Evolutionary conservation across 2,329 filamentous ascomycete species (phyloP), one percentile per base, ranked within the genome.

Genomic region (Paraphaeosphaeria sporulosa): DNA sequence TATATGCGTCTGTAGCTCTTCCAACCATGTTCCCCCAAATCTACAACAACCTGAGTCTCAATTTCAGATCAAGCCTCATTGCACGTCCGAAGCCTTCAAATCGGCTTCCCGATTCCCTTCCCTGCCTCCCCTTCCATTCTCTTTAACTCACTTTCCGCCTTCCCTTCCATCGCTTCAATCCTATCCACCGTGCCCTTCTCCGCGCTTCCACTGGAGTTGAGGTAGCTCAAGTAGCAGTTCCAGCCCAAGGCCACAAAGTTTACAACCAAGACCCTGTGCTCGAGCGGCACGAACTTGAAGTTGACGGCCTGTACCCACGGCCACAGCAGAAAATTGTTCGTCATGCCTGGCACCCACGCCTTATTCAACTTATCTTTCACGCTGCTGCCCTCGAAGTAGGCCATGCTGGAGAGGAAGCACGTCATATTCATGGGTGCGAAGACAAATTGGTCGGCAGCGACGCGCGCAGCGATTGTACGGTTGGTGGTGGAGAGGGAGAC

Each of bases 291-390:
- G 65, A 95, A 86, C 72, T 90, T 90, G 81, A 97, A 97, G 83
- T 97, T 97, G 73, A 90, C 84, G 56, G 90, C 83, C 82, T 97
- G 94, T 58, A 96, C 92, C 68, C 82, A 82, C 3, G 94, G 94
- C 94, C 94, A 97, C 58, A 97, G 79, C 82, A 92, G 86, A 85
- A 92, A 93, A 82, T 97, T 97, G 76, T 92, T 90, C 76, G 85
- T 85, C 72, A 97, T 86, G 34, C 91, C 91, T 13, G 86, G 84
- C 66, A 80, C 78, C 80, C 93, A 97, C 61, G 86, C 90, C 71
- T 85, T 87, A 61, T 86, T 80, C 57, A 95, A 83, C 80, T 94
- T 94, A 72, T 93, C 86, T 69, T 81, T 78, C 0, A 87, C 86
- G 66, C 56, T 62, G n/a, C 64, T 58, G 62, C 92, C 92, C 79